Evolutionary conservation across 306 rosid species (phyloP).

Genomic region (Sphenostylis stenocarpa): DNA sequence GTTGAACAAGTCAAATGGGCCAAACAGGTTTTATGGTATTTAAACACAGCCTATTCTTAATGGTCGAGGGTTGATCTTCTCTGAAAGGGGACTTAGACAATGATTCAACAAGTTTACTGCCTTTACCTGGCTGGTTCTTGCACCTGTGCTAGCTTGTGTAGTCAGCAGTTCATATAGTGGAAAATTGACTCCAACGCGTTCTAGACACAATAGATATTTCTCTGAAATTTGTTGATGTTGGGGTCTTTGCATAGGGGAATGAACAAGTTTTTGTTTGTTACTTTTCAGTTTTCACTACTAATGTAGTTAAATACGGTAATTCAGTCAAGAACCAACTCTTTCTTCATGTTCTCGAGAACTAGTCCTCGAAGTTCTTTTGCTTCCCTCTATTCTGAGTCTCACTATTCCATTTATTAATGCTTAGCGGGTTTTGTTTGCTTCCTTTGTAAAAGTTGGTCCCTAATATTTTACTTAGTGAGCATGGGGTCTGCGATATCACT

Average conservation of each 20-base stretch:
- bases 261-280: background rate
- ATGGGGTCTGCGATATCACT: background rate
- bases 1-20: background rate
- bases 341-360: slow-evolving; percentile 12
- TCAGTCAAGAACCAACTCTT: background rate
- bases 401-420: background rate
- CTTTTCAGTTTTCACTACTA: background rate
- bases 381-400: background rate
- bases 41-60: background rate
- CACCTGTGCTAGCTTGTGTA: background rate
- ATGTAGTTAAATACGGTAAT: slow-evolving; percentile 10
- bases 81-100: background rate
- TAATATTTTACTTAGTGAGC: slow-evolving; percentile 21
- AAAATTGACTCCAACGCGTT: background rate
- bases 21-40: slow-evolving; percentile 12
- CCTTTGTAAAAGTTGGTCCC: background rate
- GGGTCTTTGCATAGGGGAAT: background rate
- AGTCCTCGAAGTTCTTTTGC: background rate
- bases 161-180: background rate
- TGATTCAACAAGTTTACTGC: background rate
- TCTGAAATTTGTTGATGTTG: background rate
- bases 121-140: background rate
- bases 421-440: background rate
- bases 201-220: background rate
- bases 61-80: background rate